Base-by-base conservation (phyloP, 441 rosid species). In the Dalechampia spathulata region DNA sequence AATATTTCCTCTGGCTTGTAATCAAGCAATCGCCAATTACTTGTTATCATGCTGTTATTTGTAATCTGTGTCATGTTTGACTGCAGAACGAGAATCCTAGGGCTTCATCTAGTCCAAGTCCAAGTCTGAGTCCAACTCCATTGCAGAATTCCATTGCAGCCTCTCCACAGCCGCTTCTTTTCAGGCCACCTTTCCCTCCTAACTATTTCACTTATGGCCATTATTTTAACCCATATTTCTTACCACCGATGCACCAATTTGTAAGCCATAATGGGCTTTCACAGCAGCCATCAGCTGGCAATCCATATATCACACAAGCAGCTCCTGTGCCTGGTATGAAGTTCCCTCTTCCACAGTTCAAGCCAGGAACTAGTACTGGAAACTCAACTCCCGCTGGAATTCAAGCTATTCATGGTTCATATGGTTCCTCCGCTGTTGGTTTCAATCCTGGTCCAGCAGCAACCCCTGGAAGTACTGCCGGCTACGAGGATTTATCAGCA, bases 131-230 rank as follows among this genome's bases (percentile, higher is more conserved):
- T 55, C 77, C 77, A 58, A 66, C 76, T 57, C 83, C 78, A 48
- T 63, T 62, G 38, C 87, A 76, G 64, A 63, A 61, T 64, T 63
- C 90, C 28, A 52, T 77, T 54, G 72, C 87, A 38, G 73, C 80
- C 48, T 65, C 96, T 27, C 85, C 79, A 11, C 95, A 75, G 52
- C 84, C 79, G 32, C 51, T 83, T 67, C 71, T 87, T 60, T 81
- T 66, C 56, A 78, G 94, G 65, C 90, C 88, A 59, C 91, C 87
- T 44, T 88, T 79, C 67, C 82, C 80, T 53, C 83, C 81, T 52
- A 80, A 61, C 67, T 86, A 69, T 78, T 74, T 71, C 50, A 86
- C 85, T 26, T 92, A 81, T 49, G 80, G 81, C 42, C n/a, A n/a
- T n/a, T 92, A 82, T 70, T 60, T 76, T 52, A 44, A 82, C 56